Evolutionary conservation across 116 monocot genomes (phyloP).

Genomic region (Iris pallida): DNA sequence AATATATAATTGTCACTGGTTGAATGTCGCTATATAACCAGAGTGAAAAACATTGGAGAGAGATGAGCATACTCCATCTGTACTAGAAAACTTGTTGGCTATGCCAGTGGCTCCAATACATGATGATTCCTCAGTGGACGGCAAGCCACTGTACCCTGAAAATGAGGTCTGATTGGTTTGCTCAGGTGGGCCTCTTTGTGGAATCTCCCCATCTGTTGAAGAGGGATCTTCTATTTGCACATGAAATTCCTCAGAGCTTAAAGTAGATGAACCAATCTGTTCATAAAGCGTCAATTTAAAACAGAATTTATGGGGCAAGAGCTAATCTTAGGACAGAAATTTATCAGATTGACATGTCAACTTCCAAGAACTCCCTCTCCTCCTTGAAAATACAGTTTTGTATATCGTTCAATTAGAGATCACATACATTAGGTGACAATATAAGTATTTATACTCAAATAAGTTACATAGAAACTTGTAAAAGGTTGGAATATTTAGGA

Average conservation of each 20-base stretch:
- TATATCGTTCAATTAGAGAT: neutral
- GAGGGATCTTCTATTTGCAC: constrained; percentile 6
- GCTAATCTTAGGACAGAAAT: neutral
- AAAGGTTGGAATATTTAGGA: too few species aligned
- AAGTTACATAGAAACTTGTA: too few species aligned
- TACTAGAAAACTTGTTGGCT: constrained; percentile 2
- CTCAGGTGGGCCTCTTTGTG: constrained; percentile 1
- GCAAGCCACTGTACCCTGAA: neutral
- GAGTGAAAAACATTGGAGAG: neutral
- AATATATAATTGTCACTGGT: neutral
- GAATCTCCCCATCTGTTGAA: constrained; percentile 6
- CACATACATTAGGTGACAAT: neutral
- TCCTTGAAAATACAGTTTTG: neutral
- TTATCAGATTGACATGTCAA: neutral
- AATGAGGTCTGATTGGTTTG: constrained; percentile 9
- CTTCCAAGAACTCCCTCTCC: neutral
- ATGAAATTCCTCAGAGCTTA: neutral
- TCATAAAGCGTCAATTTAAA: neutral
- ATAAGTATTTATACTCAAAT: neutral
- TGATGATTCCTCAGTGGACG: constrained; percentile 5
- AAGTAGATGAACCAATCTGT: constrained; percentile 10
- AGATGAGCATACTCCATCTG: constrained; percentile 1
- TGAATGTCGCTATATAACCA: neutral
- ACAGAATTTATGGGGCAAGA: neutral
- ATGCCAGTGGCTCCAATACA: neutral